Percentiles rank a stretch among this genome's conserved stretches.
These are phyloP conservation scores for Rheum nobile DNA, from an alignment of 148 eudicot genomes.

Conservation along the genomic window DNA sequence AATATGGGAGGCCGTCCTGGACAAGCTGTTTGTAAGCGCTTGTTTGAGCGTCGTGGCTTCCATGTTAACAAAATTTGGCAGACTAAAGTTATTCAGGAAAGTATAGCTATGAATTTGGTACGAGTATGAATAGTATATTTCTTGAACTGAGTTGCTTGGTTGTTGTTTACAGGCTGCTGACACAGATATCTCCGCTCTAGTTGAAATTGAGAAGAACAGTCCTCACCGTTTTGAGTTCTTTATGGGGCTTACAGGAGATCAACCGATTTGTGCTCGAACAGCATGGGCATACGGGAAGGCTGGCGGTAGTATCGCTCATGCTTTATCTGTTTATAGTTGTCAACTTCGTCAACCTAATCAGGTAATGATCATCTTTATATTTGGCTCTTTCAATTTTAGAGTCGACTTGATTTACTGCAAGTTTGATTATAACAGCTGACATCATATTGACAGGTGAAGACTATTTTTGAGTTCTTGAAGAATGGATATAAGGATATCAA, in stretches of 20 bases:
- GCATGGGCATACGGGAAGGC: slow-evolving; percentile 98
- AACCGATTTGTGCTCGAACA: slow-evolving; percentile 95
- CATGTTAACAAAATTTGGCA: slow-evolving; percentile 88
- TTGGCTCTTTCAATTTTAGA: slow-evolving; percentile 1
- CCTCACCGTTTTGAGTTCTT: slow-evolving; percentile 98
- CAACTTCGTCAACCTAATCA: slow-evolving; percentile 89
- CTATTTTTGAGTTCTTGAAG: slow-evolving; percentile 78
- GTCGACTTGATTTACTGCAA: neutral
- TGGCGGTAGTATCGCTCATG: slow-evolving; percentile 95
- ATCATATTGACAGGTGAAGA: slow-evolving; percentile 52
- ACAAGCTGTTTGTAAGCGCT: slow-evolving; percentile 91
- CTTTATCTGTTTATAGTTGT: slow-evolving; percentile 91
- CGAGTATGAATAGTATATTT: neutral
- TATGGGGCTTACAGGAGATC: slow-evolving; percentile 96
- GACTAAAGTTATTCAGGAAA: slow-evolving; percentile 89
- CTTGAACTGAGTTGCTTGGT: slow-evolving; percentile 11
- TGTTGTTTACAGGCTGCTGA: slow-evolving; percentile 73
- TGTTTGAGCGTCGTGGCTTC: slow-evolving; percentile 97
- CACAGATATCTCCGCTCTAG: slow-evolving; percentile 90
- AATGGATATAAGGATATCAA: slow-evolving; percentile 79
- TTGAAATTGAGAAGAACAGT: slow-evolving; percentile 94
- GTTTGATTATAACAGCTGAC: neutral
- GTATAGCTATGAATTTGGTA: slow-evolving; percentile 4
- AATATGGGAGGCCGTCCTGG: slow-evolving; percentile 99
- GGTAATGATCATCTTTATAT: slow-evolving; percentile 19